Evolutionary conservation across 176 grass and related monocot genomes (phyloP), one percentile per base, ranked within the genome.

Genomic region (Oryza coarctata): DNA sequence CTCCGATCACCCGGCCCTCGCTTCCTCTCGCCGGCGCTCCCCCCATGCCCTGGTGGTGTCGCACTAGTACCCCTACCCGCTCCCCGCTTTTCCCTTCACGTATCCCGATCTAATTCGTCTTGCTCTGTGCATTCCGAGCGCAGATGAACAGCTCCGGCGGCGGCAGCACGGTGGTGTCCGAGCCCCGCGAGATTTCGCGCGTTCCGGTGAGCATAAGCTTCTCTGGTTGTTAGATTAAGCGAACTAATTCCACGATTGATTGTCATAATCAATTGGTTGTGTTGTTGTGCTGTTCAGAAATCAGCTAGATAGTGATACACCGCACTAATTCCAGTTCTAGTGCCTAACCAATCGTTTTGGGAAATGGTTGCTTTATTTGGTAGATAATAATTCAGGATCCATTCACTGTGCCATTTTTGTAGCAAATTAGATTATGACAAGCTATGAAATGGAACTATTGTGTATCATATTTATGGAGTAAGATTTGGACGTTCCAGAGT

Each of bases 1-100:
- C 65, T 79, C 74, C 11, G 94, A 97, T 80, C 88, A 97, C 70
- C 90, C 90, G 22, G 73, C 70, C 49, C 13, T 92, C 72, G 68
- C 88, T 26, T 76, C 77, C 47, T 63, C 79, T 76, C 85, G 74
- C 71, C 44, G 23, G 73, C 69, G 71, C 67, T 65, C 65, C 71
- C 11, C 74, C 26, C 71, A 81, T 82, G 22, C 45, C 76, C 36
- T 68, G 70, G 92, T 94, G 89, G 92, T 94, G 89, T 60, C 49
- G 65, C 25, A 14, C 89, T 47, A 66, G 44, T 65, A 12, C 50
- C 50, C 60, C 41, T 78, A 73, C 27, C 70, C 31, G 20, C 74
- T 25, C 28, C 28, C 64, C 29, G 9, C 77, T 50, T 34, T 15
- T 18, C 27, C 33, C 64, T 67, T 40, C 15, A 2, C 75, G 14